These are phyloP conservation scores for Cotoneaster glaucophyllus DNA, from an alignment of 306 rosid genomes.

Conservation along the genomic window DNA sequence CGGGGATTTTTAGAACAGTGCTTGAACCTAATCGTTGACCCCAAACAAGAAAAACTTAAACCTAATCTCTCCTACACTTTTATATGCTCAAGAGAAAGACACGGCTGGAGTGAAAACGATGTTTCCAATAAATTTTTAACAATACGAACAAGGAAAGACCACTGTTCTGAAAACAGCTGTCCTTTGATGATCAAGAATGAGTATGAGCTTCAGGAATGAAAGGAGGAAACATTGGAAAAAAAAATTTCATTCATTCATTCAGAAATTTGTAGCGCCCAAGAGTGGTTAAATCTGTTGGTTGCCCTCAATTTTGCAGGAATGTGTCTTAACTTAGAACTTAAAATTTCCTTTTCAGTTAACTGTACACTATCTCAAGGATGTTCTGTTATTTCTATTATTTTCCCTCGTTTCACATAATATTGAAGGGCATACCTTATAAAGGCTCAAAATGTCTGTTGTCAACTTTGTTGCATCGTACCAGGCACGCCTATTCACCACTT, in stretches of 20 bases:
- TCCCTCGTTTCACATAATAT: background rate
- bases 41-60: background rate
- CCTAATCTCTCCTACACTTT: no score
- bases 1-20: no score
- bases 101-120: background rate
- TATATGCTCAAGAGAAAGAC: background rate
- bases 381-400: background rate
- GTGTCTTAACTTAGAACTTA: background rate
- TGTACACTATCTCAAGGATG: background rate
- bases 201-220: background rate
- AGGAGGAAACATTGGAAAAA: background rate
- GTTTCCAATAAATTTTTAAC: background rate
- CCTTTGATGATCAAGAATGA: background rate
- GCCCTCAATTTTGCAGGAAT: background rate
- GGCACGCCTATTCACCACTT: conserved; percentile 85
- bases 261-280: background rate
- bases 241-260: background rate
- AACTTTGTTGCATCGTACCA: conserved; percentile 81
- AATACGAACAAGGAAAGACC: background rate
- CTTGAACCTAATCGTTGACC: background rate
- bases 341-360: background rate
- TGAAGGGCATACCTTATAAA: conserved; percentile 52
- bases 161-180: background rate
- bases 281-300: background rate
- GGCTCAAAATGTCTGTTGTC: conserved; percentile 61